These are phyloP conservation scores for Phytophthora idaei DNA, from an alignment of 352 stramenopile species.

Conservation along the genomic window DNA sequence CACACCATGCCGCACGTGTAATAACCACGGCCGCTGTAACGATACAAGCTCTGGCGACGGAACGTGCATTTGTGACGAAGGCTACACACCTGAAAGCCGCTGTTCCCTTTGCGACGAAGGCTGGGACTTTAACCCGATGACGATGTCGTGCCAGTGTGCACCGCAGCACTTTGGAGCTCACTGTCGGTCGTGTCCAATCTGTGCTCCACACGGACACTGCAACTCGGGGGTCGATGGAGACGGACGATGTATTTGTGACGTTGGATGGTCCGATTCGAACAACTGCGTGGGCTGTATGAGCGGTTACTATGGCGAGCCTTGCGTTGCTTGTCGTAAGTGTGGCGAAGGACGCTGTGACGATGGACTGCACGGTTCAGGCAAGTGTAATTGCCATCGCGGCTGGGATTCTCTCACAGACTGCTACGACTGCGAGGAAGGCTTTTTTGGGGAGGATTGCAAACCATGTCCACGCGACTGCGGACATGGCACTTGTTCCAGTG, in stretches of 20 bases:
- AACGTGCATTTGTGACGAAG: conserved; percentile 83
- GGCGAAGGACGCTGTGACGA: conserved; percentile 84
- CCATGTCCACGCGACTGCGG: conserved; percentile 74
- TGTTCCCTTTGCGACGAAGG: conserved; percentile 84
- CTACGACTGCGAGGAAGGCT: conserved; percentile 84
- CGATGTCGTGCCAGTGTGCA: conserved; percentile 86
- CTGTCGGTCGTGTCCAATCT: conserved; percentile 86
- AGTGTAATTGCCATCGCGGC: conserved; percentile 82
- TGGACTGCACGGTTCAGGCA: conserved; percentile 70
- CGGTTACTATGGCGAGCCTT: conserved; percentile 81
- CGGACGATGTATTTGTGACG: conserved; percentile 83
- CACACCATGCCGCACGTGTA: conserved; percentile 80
- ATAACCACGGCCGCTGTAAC: conserved; percentile 84
- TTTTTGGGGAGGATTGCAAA: conserved; percentile 76
- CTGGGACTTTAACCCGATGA: conserved; percentile 89
- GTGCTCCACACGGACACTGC: conserved; percentile 81
- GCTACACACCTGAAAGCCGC: conserved; percentile 73
- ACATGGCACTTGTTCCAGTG: conserved; percentile 78
- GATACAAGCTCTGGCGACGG: conserved; percentile 71
- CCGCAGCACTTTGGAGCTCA: conserved; percentile 81
- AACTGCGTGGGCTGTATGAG: conserved; percentile 89
- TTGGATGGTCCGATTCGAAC: conserved; percentile 88
- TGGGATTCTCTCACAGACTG: conserved; percentile 81
- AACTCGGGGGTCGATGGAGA: conserved; percentile 84
- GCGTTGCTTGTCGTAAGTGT: conserved; percentile 74